A percentile compares a stretch with the other conserved stretches of the same genome.
phyloP scores from a whole-genome alignment of 495 filamentous ascomycete genomes.

The Chaetomidium leptoderma region DNA sequence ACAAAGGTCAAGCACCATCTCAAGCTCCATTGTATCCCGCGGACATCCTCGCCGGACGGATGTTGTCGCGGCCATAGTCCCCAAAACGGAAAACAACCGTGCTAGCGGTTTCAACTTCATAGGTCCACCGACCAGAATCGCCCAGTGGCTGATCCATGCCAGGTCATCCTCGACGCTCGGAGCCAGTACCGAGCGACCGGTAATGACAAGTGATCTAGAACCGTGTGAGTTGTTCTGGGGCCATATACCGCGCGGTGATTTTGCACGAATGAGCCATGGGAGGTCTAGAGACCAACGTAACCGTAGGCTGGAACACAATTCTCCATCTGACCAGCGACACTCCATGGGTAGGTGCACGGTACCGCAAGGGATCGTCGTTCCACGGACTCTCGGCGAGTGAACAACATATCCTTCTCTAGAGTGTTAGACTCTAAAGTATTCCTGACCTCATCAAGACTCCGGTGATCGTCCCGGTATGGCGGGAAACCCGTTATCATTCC shows the following conservation, averaged over 20 bases:
- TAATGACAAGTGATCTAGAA: not conserved
- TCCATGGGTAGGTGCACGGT: no score
- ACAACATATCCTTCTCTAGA: no score
- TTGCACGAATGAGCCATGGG: not conserved
- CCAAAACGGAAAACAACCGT: not conserved
- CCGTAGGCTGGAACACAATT: not conserved
- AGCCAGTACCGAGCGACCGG: not conserved
- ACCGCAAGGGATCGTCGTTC: no score
- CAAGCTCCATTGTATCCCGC: no score
- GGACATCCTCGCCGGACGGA: not conserved
- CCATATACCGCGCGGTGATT: not conserved
- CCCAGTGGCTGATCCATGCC: not conserved
- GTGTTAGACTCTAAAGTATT: no score
- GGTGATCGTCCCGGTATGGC: no score
- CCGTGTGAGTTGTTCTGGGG: not conserved
- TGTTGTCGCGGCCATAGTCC: not conserved
- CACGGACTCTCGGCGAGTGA: no score
- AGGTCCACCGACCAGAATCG: not conserved
- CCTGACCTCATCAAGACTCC: no score
- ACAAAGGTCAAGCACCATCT: no score
- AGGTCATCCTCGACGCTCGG: not conserved
- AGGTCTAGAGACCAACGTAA: not conserved
- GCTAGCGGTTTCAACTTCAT: not conserved
- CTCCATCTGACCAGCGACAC: not conserved
- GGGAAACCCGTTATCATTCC: no score